Base-by-base conservation (phyloP, 441 rosid species). In the Syzygium malaccense region DNA sequence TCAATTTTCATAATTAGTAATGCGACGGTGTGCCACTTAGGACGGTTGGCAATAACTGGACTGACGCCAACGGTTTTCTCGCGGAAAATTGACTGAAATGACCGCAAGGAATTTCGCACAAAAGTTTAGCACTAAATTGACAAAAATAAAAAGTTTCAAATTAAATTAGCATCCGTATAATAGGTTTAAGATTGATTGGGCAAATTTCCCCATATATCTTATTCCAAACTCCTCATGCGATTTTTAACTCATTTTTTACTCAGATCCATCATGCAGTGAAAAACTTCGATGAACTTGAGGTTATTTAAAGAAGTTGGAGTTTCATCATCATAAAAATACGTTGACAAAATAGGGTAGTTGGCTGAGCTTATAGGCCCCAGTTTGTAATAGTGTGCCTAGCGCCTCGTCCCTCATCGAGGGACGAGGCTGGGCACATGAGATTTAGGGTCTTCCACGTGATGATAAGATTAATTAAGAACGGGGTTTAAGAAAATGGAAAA, bases 21-120 rank as follows among this genome's bases (percentile, higher is more conserved):
- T 1, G 3, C 13, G 45, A 32, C 2, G 0, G 9, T 17, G n/a
- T 60, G 66, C 78, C 12, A 9, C 1, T 1, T 10, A 4, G 4
- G 41, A 66, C 3, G 0, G 3, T 13, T 3, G 2, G 4, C 19
- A 3, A 66, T 18, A 23, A 66, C 23, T 32, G 8, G 23, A 32
- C 25, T 0, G 0, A 66, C 0, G 2, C 18, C 25, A 66, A 66
- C 8, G 8, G 12, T 64, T 30, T 64, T 9, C 18, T 0, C 3
- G 1, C 3, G 0, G 33, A 64, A 64, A 64, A 30, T 64, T 64
- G 30, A 30, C 71, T 32, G 0, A 3, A 15, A 64, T 28, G 37
- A 64, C 20, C 19, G 30, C 13, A 32, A 4, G 23, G 3, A 66
- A 66, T 30, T 66, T 32, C 25, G 4, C 5, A 0, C 26, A 9